These are phyloP conservation scores for Eleusine coracana DNA, from an alignment of 176 grass and related monocot genomes.

Conservation along the genomic window DNA sequence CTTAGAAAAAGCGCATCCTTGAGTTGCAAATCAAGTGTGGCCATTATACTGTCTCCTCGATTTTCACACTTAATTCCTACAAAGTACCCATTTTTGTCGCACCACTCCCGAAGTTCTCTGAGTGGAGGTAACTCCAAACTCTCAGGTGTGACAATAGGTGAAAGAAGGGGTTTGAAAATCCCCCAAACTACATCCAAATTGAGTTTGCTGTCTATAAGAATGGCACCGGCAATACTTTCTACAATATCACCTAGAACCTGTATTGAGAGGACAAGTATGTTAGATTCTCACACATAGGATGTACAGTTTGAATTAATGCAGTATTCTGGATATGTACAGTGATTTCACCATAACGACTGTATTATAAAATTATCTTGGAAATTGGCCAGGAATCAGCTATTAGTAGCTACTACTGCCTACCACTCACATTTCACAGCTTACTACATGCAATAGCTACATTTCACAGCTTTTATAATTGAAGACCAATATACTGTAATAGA, in stretches of 20 bases:
- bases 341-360: not conserved
- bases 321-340: constrained; percentile 3
- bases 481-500: not conserved
- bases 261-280: constrained; percentile 26
- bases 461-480: not conserved
- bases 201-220: constrained; percentile 85
- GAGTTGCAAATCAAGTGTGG: constrained; percentile 68
- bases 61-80: constrained; percentile 55
- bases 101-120: constrained; percentile 79
- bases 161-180: constrained; percentile 73
- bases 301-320: not conserved
- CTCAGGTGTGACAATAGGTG: constrained; percentile 91
- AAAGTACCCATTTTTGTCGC: constrained; percentile 69
- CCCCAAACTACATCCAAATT: constrained; percentile 72
- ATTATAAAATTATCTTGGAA: not conserved
- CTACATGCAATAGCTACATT: too few species aligned
- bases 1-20: constrained; percentile 65
- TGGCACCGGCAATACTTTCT: constrained; percentile 88
- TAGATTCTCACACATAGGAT: not conserved
- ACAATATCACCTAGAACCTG: constrained; percentile 94
- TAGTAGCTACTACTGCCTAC: not conserved
- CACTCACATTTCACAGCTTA: not conserved
- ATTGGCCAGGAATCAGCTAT: not conserved
- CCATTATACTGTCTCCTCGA: constrained; percentile 59
- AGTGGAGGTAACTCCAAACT: constrained; percentile 72